Base-by-base conservation (phyloP, 2,329 filamentous ascomycete species). In the Pseudogymnoascus sp. region DNA sequence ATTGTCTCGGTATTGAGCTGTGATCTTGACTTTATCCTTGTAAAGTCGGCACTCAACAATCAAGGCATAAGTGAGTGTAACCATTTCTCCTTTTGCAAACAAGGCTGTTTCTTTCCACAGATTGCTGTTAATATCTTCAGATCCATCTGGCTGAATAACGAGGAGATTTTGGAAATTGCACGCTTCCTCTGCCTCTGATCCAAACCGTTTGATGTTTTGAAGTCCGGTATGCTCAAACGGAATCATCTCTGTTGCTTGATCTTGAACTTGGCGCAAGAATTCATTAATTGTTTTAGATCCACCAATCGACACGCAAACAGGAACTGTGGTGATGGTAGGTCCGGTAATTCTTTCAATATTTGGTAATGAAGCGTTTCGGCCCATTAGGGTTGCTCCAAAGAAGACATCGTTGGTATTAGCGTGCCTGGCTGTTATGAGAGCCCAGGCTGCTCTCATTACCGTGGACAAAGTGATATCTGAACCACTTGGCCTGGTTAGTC, bases 141-240 rank as follows among this genome's bases (percentile, higher is more conserved):
- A 36, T 25, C 36, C 58, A n/a, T 44, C 55, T 35, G 65, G 55
- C 38, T 70, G 68, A 17, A 70, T 63, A 3, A 67, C 66, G 0
- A 70, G 25, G 21, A 69, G 61, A 36, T 65, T 67, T 5, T 67
- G 63, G 31, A 70, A 68, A 12, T 66, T 60, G 17, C 64, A 68
- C 12, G 64, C 65, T 39, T 59, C 48, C 0, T 60, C 60, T 12
- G 63, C 61, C 31, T 65, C 64, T 7, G 12, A 12, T 5, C 64
- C 61, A 17, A 69, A 29, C 8, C 29, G 31, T 29, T 64, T 63
- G 17, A 70, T 70, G 10, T 61, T 63, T 42, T 66, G 63, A 12
- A 69, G 38, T 9, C 68, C 68, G 12, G 76, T 70, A 64, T 84
- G 81, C 64, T 84, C 77, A 66, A 82, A 77, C 1, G 79, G 79